These are phyloP conservation scores for Elsinoe perseae DNA, from an alignment of 2,329 filamentous ascomycete genomes.

Conservation along the genomic window DNA sequence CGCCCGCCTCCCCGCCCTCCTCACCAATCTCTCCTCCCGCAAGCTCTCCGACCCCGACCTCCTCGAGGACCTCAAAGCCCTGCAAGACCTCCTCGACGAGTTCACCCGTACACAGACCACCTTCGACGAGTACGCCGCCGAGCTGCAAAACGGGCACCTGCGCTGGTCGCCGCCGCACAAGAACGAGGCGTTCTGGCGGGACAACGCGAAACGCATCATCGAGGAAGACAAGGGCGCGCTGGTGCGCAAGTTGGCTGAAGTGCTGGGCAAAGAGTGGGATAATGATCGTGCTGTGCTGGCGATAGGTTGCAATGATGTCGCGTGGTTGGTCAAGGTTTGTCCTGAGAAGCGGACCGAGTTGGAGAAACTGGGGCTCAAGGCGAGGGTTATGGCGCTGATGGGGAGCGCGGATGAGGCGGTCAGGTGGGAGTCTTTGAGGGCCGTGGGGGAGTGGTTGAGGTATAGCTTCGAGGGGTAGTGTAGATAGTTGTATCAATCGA, in stretches of 20 bases:
- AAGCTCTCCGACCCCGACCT: constrained; percentile 47
- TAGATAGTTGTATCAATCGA: not conserved
- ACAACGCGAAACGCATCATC: constrained; percentile 80
- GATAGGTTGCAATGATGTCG: constrained; percentile 88
- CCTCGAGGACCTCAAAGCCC: constrained; percentile 42
- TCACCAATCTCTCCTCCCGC: constrained; percentile 49
- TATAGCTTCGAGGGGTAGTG: constrained; percentile 52
- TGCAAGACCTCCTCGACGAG: constrained; percentile 65
- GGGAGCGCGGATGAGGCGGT: constrained; percentile 79
- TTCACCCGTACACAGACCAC: constrained; percentile 66
- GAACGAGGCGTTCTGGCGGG: constrained; percentile 79
- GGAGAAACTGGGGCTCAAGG: constrained; percentile 79
- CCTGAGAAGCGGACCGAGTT: constrained; percentile 73
- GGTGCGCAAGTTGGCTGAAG: constrained; percentile 73
- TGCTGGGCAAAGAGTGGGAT: constrained; percentile 74
- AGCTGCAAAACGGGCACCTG: constrained; percentile 77
- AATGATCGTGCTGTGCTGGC: constrained; percentile 80
- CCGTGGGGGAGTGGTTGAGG: constrained; percentile 69
- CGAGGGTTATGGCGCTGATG: constrained; percentile 89
- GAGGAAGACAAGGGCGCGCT: constrained; percentile 74
- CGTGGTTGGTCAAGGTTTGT: constrained; percentile 79
- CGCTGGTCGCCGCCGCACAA: constrained; percentile 90
- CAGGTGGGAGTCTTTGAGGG: constrained; percentile 84
- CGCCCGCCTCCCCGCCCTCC: constrained; percentile 63
- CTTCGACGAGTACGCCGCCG: constrained; percentile 65